These are phyloP conservation scores for Drosera spatulata DNA, from an alignment of 179 eudicot genomes.

Conservation along the genomic window DNA sequence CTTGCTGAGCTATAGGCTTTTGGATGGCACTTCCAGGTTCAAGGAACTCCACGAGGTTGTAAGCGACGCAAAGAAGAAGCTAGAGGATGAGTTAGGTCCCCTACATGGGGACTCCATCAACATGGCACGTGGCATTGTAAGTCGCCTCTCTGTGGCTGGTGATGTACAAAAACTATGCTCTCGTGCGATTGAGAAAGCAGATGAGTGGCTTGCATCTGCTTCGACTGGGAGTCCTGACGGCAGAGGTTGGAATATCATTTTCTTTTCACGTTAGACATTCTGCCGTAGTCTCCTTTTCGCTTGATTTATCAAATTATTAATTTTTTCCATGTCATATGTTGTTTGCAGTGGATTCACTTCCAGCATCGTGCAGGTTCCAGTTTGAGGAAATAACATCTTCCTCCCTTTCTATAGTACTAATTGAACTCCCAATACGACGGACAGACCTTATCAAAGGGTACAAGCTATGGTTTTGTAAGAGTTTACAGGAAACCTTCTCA, in stretches of 20 bases:
- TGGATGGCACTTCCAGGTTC: conserved; percentile 62
- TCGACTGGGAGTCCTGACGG: conserved; percentile 15
- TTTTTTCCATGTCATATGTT: conserved; percentile 9
- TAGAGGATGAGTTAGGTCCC: conserved; percentile 80
- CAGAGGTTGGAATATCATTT: conserved; percentile 29
- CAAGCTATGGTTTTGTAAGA: conserved; percentile 81
- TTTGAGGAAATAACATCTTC: conserved; percentile 79
- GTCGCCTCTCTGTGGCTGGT: conserved; percentile 62
- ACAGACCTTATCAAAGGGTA: conserved; percentile 47
- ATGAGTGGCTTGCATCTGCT: conserved; percentile 37
- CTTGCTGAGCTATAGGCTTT: conserved; percentile 66
- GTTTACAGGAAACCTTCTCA: conserved; percentile 35
- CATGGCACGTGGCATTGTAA: conserved; percentile 63
- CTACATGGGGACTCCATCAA: conserved; percentile 53
- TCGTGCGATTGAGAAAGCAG: conserved; percentile 62
- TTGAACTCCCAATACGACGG: conserved; percentile 38
- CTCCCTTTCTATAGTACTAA: conserved; percentile 62
- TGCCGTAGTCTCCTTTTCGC: conserved; percentile 3
- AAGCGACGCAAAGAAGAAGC: conserved; percentile 44
- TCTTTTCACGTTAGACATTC: background rate
- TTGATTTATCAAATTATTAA: background rate
- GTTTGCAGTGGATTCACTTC: conserved; percentile 80
- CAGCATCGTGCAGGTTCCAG: conserved; percentile 80
- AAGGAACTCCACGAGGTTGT: conserved; percentile 56
- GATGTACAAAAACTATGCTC: conserved; percentile 74